A percentile compares a stretch with the other conserved stretches of the same genome.
These are phyloP conservation scores for Cryptosporidium canis DNA, from an alignment of 169 alveolate species.

Conservation along the genomic window DNA sequence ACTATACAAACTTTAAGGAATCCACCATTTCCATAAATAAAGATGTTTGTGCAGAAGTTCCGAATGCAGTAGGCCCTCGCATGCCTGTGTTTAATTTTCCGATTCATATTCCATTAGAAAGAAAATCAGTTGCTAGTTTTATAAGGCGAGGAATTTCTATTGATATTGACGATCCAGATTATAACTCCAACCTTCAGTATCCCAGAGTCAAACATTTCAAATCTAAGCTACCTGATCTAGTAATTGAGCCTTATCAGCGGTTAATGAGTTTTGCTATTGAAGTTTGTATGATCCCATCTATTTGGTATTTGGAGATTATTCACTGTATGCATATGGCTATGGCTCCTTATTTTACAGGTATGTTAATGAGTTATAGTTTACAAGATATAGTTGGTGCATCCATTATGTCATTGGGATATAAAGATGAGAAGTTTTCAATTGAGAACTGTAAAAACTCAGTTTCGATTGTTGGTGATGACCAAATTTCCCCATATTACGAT, in stretches of 20 bases:
- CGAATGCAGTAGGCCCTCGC: not conserved
- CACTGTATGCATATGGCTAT: slow-evolving; percentile 24
- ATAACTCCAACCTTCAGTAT: not conserved
- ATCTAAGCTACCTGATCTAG: not conserved
- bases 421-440: slow-evolving; percentile 3
- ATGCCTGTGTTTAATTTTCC: not conserved
- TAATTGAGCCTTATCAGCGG: slow-evolving; percentile 7
- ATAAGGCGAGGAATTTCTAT: not conserved
- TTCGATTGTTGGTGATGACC: slow-evolving; percentile 1
- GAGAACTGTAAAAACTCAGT: slow-evolving; percentile 5
- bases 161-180: not conserved
- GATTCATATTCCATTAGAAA: not conserved
- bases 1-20: not conserved
- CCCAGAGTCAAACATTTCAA: slow-evolving; percentile 29
- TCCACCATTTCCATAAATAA: not conserved
- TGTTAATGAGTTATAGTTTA: not conserved
- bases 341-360: slow-evolving; percentile 5
- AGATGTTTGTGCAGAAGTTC: not conserved
- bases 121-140: not conserved
- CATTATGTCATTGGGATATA: not conserved
- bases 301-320: slow-evolving; percentile 13
- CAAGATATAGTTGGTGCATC: slow-evolving; percentile 10
- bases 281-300: slow-evolving; percentile 18
- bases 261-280: slow-evolving; percentile 14
- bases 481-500: not conserved